These are phyloP conservation scores for Phytophthora meadii DNA, from an alignment of 352 stramenopile species.

Conservation along the genomic window DNA sequence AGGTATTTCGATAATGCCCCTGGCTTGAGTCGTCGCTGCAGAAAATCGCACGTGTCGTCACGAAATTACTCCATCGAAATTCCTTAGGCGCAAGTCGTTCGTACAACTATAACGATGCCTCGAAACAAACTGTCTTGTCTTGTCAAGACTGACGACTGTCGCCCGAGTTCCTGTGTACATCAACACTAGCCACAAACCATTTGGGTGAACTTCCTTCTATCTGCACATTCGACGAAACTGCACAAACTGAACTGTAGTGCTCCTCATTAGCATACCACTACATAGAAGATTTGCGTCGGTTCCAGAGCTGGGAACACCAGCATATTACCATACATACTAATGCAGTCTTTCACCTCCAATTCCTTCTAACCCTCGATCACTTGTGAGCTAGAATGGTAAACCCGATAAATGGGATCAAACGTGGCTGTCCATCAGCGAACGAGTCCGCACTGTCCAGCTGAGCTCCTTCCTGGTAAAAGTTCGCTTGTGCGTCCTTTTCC, in stretches of 20 bases:
- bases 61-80: neutral
- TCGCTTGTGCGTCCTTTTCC: slow-evolving; percentile 29
- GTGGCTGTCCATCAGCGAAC: slow-evolving; percentile 26
- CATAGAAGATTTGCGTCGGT: slow-evolving; percentile 7
- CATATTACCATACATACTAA: too few relatives aligned
- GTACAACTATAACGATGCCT: slow-evolving; percentile 5
- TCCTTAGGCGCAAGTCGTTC: neutral
- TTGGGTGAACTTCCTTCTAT: slow-evolving; percentile 1
- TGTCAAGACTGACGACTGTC: slow-evolving; percentile 20
- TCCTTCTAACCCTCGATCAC: slow-evolving; percentile 10
- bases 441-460: slow-evolving; percentile 6
- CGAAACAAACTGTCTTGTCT: slow-evolving; percentile 2
- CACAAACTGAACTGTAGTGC: slow-evolving; percentile 16
- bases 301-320: too few relatives aligned
- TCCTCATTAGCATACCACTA: slow-evolving; percentile 9
- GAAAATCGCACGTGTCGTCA: neutral
- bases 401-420: slow-evolving; percentile 34
- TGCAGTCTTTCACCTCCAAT: too few relatives aligned
- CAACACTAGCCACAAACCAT: neutral
- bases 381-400: slow-evolving; percentile 39
- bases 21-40: neutral
- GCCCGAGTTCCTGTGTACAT: neutral
- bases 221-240: slow-evolving; percentile 2
- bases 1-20: slow-evolving; percentile 11
- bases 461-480: slow-evolving; percentile 24